phyloP scores from a whole-genome alignment of 805 yeast genomes.

The Hanseniaspora pseudoguilliermondii region DNA sequence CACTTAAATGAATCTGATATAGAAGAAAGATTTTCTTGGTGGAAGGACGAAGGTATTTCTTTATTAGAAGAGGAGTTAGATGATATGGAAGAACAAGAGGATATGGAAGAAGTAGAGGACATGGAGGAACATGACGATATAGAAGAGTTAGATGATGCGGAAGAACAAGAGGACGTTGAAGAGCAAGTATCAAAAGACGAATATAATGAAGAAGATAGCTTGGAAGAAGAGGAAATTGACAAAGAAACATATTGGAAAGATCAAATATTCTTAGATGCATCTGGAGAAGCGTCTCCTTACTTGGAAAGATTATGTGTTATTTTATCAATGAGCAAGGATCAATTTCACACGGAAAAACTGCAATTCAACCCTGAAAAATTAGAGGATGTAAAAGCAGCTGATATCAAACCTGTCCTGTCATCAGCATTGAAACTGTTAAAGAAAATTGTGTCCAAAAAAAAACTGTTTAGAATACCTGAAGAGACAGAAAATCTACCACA shows the following conservation, averaged over 20 bases:
- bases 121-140: conserved; percentile 16
- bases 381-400: conserved; percentile 6
- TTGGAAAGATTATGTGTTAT: conserved; percentile 5
- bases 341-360: not conserved
- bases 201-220: conserved; percentile 5
- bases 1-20: conserved; percentile 26
- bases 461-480: conserved; percentile 8
- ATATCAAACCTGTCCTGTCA: conserved; percentile 7
- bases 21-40: conserved; percentile 36
- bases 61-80: conserved; percentile 12
- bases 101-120: conserved; percentile 17
- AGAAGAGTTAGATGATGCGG: no score
- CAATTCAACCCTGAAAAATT: not conserved
- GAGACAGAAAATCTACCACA: not conserved
- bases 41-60: conserved; percentile 35
- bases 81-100: conserved; percentile 15
- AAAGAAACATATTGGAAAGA: conserved; percentile 8
- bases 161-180: no score
- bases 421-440: conserved; percentile 1
- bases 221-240: conserved; percentile 6
- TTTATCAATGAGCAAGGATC: conserved; percentile 9
- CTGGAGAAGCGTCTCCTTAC: conserved; percentile 3
- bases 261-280: conserved; percentile 4
- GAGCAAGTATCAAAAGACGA: no score
- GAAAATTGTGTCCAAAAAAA: not conserved